Evolutionary conservation across 371 early-diverging fungal species (phyloP).

Genomic region (Mucor irregularis): DNA sequence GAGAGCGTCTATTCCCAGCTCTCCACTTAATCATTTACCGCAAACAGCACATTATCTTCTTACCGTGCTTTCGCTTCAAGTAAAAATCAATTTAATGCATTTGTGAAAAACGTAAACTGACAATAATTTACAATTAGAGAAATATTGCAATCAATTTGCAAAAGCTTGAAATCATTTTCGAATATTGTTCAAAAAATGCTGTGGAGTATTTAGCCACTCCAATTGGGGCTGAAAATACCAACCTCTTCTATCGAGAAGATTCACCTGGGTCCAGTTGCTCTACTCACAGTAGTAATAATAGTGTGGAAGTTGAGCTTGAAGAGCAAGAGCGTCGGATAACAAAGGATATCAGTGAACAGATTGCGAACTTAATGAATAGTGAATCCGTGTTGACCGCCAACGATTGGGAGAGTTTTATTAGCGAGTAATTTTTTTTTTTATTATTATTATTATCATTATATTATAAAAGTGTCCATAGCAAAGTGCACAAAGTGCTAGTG

Average conservation of each 20-base stretch:
- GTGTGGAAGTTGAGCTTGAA: constrained; percentile 12
- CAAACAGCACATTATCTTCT: constrained; percentile 7
- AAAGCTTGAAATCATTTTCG: constrained; percentile 4
- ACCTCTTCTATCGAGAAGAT: constrained; percentile 15
- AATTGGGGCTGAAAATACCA: constrained; percentile 9
- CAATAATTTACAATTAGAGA: constrained; percentile 11
- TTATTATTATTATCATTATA: too few relatives aligned
- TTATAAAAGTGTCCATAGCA: too few relatives aligned
- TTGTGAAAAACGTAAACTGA: too few relatives aligned
- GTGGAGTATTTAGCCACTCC: constrained; percentile 15
- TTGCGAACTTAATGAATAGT: constrained; percentile 9
- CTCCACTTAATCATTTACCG: neutral
- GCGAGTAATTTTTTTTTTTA: constrained; percentile 11
- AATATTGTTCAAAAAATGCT: constrained; percentile 14
- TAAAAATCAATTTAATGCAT: too few relatives aligned
- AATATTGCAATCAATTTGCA: constrained; percentile 9
- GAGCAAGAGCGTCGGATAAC: constrained; percentile 17
- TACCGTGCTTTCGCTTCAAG: constrained; percentile 14
- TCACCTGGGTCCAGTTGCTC: constrained; percentile 14
- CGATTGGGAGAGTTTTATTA: constrained; percentile 14
- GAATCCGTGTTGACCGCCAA: constrained; percentile 7
- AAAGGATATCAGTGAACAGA: constrained; percentile 9
- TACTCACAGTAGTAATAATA: constrained; percentile 9
- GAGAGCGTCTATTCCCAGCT: neutral
- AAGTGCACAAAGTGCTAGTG: too few relatives aligned